Evolutionary conservation across 345 rosid genomes (phyloP).

Genomic region (Triadica sebifera): DNA sequence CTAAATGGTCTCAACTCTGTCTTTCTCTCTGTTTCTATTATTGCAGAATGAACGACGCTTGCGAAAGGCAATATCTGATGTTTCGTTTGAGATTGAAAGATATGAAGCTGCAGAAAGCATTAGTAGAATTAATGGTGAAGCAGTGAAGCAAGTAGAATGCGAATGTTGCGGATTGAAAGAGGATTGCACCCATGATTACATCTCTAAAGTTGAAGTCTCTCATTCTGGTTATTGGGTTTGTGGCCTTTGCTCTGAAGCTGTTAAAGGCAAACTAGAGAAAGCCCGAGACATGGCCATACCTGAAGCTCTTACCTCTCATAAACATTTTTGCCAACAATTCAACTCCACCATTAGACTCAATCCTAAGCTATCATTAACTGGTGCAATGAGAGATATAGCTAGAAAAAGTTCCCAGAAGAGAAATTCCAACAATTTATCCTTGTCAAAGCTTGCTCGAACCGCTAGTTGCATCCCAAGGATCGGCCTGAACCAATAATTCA

Average conservation of each 20-base stretch:
- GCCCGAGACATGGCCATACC: constrained; percentile 19
- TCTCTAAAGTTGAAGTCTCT: constrained; percentile 25
- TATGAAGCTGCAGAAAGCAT: constrained; percentile 11
- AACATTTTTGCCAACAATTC: constrained; percentile 43
- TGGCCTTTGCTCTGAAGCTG: constrained; percentile 56
- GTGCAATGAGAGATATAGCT: constrained; percentile 42
- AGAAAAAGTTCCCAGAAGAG: constrained; percentile 36
- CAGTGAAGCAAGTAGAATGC: constrained; percentile 40
- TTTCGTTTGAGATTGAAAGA: constrained; percentile 25
- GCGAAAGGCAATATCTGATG: constrained; percentile 36
- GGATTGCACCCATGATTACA: constrained; percentile 43
- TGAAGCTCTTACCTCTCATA: constrained; percentile 42
- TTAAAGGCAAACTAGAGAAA: constrained; percentile 31
- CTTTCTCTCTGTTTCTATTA: not conserved
- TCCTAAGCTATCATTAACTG: constrained; percentile 42
- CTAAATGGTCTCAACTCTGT: not conserved
- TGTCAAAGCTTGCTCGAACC: constrained; percentile 32
- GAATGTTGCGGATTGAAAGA: constrained; percentile 51
- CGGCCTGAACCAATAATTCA: constrained; percentile 2
- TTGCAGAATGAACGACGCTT: constrained; percentile 29
- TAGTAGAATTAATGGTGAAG: not conserved
- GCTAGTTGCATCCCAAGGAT: constrained; percentile 44
- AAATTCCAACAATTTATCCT: constrained; percentile 15
- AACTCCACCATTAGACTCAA: constrained; percentile 35
- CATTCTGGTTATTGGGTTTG: constrained; percentile 48